phyloP scores from a whole-genome alignment of 164 flowering plant species.

The Protea cynaroides region DNA sequence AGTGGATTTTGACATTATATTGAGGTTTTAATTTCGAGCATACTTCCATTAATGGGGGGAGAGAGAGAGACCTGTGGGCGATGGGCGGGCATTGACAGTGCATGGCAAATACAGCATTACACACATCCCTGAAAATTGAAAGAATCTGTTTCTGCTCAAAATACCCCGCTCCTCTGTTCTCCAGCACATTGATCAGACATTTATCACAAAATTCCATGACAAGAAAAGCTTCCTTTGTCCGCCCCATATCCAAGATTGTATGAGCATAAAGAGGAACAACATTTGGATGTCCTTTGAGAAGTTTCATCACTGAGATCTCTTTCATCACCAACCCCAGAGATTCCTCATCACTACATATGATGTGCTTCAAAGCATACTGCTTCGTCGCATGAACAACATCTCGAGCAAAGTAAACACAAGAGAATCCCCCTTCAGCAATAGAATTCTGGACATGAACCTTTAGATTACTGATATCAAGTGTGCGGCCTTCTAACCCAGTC shows the following conservation, averaged over 20 bases:
- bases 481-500: constrained; percentile 65
- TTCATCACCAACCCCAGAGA: constrained; percentile 67
- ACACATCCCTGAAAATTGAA: constrained; percentile 79
- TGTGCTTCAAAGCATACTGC: constrained; percentile 94
- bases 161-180: constrained; percentile 81
- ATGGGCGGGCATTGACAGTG: constrained; percentile 88
- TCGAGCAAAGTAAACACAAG: constrained; percentile 63
- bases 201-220: constrained; percentile 96
- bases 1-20: too few relatives aligned
- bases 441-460: constrained; percentile 54
- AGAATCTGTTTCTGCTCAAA: constrained; percentile 86
- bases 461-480: constrained; percentile 53
- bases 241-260: constrained; percentile 75
- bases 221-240: constrained; percentile 85
- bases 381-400: constrained; percentile 56
- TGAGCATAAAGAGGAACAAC: constrained; percentile 67
- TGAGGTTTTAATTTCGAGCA: too few relatives aligned
- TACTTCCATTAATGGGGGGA: too few relatives aligned
- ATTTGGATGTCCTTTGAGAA: constrained; percentile 87
- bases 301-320: constrained; percentile 87
- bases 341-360: constrained; percentile 87
- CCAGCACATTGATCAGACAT: constrained; percentile 83
- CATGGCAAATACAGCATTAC: constrained; percentile 98
- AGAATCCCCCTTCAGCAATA: constrained; percentile 78
- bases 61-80: constrained; percentile 78